phyloP scores from a whole-genome alignment of 2,329 filamentous ascomycete species.

The Penicillium sp. region DNA sequence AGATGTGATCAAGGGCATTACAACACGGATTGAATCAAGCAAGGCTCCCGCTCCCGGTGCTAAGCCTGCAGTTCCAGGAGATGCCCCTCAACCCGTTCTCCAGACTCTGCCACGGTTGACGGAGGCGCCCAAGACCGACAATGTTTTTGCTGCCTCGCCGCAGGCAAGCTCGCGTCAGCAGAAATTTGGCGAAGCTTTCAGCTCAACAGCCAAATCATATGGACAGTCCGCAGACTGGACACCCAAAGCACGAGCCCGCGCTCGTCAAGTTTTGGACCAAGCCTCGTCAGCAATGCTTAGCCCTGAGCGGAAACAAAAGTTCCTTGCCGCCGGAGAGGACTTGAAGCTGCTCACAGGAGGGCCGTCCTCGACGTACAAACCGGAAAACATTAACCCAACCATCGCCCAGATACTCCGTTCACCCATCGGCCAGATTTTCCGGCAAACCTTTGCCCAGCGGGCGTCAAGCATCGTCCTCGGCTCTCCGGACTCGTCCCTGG shows the following conservation, averaged over 20 bases:
- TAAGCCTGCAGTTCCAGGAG: slow-evolving; percentile 37
- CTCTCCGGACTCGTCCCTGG: slow-evolving; percentile 67
- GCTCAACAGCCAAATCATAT: slow-evolving; percentile 47
- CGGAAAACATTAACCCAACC: slow-evolving; percentile 51
- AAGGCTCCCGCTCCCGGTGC: slow-evolving; percentile 46
- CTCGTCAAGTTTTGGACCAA: slow-evolving; percentile 38
- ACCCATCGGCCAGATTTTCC: slow-evolving; percentile 65
- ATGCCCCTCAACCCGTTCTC: slow-evolving; percentile 43
- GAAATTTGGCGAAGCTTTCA: slow-evolving; percentile 42
- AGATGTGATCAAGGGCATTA: slow-evolving; percentile 65
- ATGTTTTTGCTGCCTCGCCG: slow-evolving; percentile 46
- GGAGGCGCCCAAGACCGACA: slow-evolving; percentile 48
- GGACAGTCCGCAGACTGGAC: slow-evolving; percentile 47
- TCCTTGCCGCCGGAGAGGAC: slow-evolving; percentile 39
- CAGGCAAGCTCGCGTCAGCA: slow-evolving; percentile 37
- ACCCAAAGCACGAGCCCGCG: slow-evolving; percentile 38
- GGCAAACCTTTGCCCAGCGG: slow-evolving; percentile 65
- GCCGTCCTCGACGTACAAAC: slow-evolving; percentile 39
- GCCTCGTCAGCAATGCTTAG: slow-evolving; percentile 41
- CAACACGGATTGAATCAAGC: slow-evolving; percentile 63
- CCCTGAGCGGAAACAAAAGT: slow-evolving; percentile 40
- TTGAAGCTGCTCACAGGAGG: slow-evolving; percentile 36
- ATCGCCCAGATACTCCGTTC: slow-evolving; percentile 50
- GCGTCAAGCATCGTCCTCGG: slow-evolving; percentile 70
- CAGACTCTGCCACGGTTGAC: slow-evolving; percentile 52